Conservation (phyloP, 176 grass and related monocot species). For the Puccinellia tenuiflora region DNA sequence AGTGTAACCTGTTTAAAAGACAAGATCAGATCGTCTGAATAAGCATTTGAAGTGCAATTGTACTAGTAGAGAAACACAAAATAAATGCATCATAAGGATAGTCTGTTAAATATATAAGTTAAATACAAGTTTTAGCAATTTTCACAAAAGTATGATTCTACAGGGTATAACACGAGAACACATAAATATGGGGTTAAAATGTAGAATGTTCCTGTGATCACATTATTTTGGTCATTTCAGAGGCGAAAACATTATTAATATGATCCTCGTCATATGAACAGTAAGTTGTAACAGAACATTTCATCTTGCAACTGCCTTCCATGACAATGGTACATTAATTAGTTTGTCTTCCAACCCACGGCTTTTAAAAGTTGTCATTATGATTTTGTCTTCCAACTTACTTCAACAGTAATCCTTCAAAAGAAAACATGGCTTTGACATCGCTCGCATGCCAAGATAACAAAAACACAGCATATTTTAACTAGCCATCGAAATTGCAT, state of each 20-base stretch:
- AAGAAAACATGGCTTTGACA: not conserved
- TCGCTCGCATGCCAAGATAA: not conserved
- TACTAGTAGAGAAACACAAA: constrained; percentile 14
- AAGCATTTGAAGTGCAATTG: not conserved
- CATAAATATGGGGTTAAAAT: not conserved
- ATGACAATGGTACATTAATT: not conserved
- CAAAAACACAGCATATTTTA: constrained; percentile 8
- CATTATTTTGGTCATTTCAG: constrained; percentile 1
- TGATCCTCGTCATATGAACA: not conserved
- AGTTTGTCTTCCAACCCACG: not conserved
- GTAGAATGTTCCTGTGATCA: not conserved
- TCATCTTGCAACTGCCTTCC: not conserved
- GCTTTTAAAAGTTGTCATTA: too few relatives aligned
- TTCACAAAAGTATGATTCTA: not conserved
- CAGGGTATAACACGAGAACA: not conserved
- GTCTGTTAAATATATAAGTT: not conserved
- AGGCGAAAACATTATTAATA: not conserved
- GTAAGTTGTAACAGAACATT: not conserved
- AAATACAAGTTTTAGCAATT: not conserved
- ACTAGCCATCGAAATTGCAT: not conserved
- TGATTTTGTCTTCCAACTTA: not conserved
- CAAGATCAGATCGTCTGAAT: not conserved
- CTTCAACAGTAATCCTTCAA: too few relatives aligned
- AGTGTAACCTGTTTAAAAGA: constrained; percentile 65
- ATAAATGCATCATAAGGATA: not conserved